Evolutionary conservation across 371 early-diverging fungal species (phyloP).

Genomic region (Entomophthora muscae): DNA sequence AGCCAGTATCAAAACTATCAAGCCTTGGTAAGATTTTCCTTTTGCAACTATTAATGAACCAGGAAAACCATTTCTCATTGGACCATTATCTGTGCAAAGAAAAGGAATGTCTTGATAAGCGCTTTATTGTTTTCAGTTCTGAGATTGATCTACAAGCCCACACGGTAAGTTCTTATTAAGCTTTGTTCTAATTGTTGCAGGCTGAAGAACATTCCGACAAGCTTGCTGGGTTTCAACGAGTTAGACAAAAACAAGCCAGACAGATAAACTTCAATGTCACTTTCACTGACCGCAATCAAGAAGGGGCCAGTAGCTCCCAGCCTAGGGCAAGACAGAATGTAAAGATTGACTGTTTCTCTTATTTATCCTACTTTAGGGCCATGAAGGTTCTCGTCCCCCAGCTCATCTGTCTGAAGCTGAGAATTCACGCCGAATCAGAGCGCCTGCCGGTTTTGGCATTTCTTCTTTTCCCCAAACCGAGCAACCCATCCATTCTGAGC

Average conservation of each 20-base stretch:
- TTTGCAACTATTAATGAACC: too few relatives aligned
- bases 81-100: conserved; percentile 74
- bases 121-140: conserved; percentile 89
- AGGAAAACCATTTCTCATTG: conserved; percentile 65
- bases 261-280: conserved; percentile 15
- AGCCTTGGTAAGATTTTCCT: conserved; percentile 33
- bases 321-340: neutral
- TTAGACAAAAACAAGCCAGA: conserved; percentile 12
- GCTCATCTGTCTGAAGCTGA: neutral
- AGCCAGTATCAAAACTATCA: conserved; percentile 70
- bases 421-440: neutral
- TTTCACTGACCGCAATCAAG: conserved; percentile 6
- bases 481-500: neutral
- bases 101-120: conserved; percentile 70
- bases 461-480: neutral
- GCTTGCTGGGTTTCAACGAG: conserved; percentile 11
- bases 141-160: conserved; percentile 84
- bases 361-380: neutral
- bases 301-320: neutral
- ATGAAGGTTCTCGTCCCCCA: neutral
- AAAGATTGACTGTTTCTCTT: neutral
- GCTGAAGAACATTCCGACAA: conserved; percentile 12
- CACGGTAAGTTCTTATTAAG: conserved; percentile 17
- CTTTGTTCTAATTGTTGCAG: neutral
- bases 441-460: neutral